These are phyloP conservation scores for Uncinocarpus reesii DNA, from an alignment of 2,329 filamentous ascomycete genomes.

Conservation along the genomic window DNA sequence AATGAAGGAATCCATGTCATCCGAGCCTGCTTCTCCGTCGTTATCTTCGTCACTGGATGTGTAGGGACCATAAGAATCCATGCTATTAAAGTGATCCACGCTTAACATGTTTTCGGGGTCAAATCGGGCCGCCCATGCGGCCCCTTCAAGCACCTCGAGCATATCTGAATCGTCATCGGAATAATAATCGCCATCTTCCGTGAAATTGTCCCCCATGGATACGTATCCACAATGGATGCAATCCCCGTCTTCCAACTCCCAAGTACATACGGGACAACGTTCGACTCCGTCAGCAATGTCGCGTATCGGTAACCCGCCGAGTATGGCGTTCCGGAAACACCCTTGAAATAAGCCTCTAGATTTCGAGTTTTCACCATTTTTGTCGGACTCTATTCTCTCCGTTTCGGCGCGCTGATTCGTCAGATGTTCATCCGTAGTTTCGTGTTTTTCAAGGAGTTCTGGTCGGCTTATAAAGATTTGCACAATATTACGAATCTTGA, in stretches of 20 bases:
- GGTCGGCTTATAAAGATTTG: conserved; percentile 50
- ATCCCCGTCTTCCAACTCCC: conserved; percentile 52
- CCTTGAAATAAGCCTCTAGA: conserved; percentile 55
- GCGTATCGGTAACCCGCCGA: conserved; percentile 36
- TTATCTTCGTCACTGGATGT: conserved; percentile 20
- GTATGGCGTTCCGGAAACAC: conserved; percentile 38
- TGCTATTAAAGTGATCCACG: background rate
- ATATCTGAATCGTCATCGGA: conserved; percentile 8
- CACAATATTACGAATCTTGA: conserved; percentile 53
- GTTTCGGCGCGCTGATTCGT: conserved; percentile 51
- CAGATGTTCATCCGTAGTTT: conserved; percentile 52
- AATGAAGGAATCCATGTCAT: conserved; percentile 19
- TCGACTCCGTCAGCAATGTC: conserved; percentile 52
- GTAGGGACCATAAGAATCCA: no score
- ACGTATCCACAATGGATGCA: conserved; percentile 49
- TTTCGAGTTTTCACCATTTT: conserved; percentile 40
- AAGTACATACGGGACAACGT: conserved; percentile 52
- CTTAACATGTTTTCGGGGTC: background rate
- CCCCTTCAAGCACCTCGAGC: background rate
- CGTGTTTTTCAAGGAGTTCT: conserved; percentile 53
- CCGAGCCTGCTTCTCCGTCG: conserved; percentile 16
- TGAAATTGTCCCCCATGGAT: conserved; percentile 37
- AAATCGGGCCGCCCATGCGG: background rate
- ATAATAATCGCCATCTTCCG: conserved; percentile 36
- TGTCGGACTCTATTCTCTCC: conserved; percentile 50